Evolutionary conservation across 106 monocot species (phyloP).

Genomic region (Apostasia ramifera): DNA sequence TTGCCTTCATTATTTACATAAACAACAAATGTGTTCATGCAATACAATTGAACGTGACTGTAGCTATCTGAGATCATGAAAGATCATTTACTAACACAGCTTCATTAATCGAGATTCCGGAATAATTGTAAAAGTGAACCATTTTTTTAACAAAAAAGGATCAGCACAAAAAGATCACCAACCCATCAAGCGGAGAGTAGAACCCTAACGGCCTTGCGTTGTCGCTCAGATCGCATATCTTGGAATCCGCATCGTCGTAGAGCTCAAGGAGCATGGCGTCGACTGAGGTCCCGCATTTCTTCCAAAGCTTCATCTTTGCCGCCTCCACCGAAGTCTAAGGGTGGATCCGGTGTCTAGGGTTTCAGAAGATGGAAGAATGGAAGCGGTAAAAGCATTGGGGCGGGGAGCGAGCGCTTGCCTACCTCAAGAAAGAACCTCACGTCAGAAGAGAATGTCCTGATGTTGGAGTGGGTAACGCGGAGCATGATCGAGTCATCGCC

Average conservation of each 20-base stretch:
- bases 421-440: slow-evolving; percentile 73
- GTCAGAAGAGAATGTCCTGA: slow-evolving; percentile 76
- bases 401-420: background rate
- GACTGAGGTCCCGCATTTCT: slow-evolving; percentile 79
- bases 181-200: slow-evolving; percentile 80
- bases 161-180: background rate
- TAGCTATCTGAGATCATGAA: too few species aligned
- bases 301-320: slow-evolving; percentile 90
- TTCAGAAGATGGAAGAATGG: background rate
- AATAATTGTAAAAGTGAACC: too few species aligned
- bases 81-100: too few species aligned
- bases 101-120: too few species aligned
- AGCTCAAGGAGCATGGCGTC: slow-evolving; percentile 82
- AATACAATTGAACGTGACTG: too few species aligned
- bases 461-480: slow-evolving; percentile 72
- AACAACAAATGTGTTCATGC: too few species aligned
- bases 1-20: too few species aligned
- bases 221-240: slow-evolving; percentile 55
- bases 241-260: slow-evolving; percentile 62
- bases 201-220: slow-evolving; percentile 61
- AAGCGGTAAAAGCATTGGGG: slow-evolving; percentile 1
- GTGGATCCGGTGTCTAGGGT: background rate
- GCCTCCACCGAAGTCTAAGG: slow-evolving; percentile 58
- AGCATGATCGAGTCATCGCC: slow-evolving; percentile 60
- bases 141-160: too few species aligned